Evolutionary conservation across 306 rosid genomes (phyloP), one percentile per base, ranked within the genome.

Genomic region (Aeschynomene evenia): DNA sequence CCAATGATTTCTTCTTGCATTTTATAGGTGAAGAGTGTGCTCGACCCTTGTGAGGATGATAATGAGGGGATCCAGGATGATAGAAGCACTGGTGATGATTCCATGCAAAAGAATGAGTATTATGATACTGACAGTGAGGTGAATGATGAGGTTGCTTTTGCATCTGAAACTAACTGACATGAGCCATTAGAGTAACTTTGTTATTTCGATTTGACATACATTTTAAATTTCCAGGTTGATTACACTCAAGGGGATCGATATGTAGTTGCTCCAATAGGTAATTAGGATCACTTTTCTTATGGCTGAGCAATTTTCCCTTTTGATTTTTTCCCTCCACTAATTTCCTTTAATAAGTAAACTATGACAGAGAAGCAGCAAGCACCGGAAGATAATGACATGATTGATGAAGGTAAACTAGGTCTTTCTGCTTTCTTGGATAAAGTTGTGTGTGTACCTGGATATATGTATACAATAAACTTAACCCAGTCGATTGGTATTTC

Each of bases 261-360:
- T 68, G 58, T 86, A 70, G 88, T 90, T 77, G 94, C 86, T 46
- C 97, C 90, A 33, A 77, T 73, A 50, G 94, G 98, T 90, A 86
- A 65, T 67, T 59, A 63, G 61, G 63, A 37, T 63, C 13, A 37
- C 37, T 26, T 43, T 20, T 36, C 33, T 61, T 45, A 13, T 24
- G 62, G 9, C 14, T 48, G 11, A 40, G 48, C 62, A 28, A 15
- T 29, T n/a, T n/a, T n/a, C n/a, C n/a, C n/a, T n/a, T n/a, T 48
- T 79, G 10, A n/a, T 37, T 39, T 18, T 54, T 66, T 40, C 74
- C 46, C 55, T 70, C 36, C 63, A 9, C 43, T 29, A 20, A 65
- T n/a, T 33, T 52, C 36, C 24, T 34, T 71, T 71, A 23, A 60
- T 16, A 33, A 34, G 71, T 22, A 70, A 66, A 24, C 58, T 23